Evolutionary conservation across 257 asterid genomes (phyloP).

Genomic region (Primulina huaijiensis): DNA sequence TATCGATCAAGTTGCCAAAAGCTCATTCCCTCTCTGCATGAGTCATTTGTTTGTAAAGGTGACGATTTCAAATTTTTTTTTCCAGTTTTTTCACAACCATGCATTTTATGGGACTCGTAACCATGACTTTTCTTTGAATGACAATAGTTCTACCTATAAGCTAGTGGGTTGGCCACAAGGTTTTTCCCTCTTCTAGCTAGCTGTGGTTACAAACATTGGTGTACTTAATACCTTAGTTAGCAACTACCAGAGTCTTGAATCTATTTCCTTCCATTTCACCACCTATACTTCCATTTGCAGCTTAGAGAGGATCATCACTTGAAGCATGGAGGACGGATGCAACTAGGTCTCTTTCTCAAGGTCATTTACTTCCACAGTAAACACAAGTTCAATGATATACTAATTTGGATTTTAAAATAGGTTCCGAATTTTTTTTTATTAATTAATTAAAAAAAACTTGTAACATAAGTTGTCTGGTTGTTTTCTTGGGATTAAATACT

Average conservation of each 20-base stretch:
- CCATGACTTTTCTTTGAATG: neutral
- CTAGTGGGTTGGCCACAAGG: neutral
- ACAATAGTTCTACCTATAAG: neutral
- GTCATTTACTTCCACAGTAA: constrained; percentile 33
- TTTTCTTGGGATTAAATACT: constrained; percentile 26
- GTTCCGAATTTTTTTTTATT: constrained; percentile 5
- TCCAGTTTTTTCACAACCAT: neutral
- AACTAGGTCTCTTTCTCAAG: constrained; percentile 92
- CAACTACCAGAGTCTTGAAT: neutral
- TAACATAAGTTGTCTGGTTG: constrained; percentile 13
- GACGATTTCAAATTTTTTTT: constrained; percentile 3
- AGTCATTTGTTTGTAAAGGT: constrained; percentile 94
- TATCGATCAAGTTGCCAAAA: constrained; percentile 84
- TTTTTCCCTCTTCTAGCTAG: constrained; percentile 14
- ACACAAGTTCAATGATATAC: neutral
- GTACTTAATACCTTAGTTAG: neutral
- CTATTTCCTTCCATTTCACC: neutral
- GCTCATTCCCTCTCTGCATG: constrained; percentile 97
- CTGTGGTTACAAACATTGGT: neutral
- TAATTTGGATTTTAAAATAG: constrained; percentile 3
- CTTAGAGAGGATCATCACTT: constrained; percentile 97
- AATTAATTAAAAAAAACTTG: constrained; percentile 4
- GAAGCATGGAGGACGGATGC: constrained; percentile 98
- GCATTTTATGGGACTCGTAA: neutral
- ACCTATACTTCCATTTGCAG: constrained; percentile 40